These are phyloP conservation scores for Cryptococcus deneoformans DNA, from an alignment of 1,284 basidiomycete genomes.

Conservation along the genomic window DNA sequence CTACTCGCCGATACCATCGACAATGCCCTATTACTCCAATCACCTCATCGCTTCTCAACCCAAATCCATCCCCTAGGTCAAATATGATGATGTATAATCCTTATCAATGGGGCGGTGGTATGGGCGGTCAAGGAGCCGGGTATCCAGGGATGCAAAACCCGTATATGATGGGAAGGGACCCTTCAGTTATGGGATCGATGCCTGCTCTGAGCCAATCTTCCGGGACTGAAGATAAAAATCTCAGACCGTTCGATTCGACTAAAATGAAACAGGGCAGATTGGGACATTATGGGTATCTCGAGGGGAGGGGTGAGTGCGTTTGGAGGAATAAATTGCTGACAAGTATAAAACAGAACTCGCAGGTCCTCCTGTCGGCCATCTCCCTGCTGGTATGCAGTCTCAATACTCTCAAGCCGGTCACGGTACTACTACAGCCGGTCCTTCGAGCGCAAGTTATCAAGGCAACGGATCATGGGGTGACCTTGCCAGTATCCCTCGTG, in stretches of 20 bases:
- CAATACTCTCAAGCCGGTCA: slow-evolving; percentile 5
- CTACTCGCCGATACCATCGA: background rate
- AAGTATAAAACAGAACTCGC: slow-evolving; percentile 26
- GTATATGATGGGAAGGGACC: too few relatives aligned
- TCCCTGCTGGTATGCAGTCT: slow-evolving; percentile 29
- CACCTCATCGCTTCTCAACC: slow-evolving; percentile 4
- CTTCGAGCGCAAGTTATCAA: slow-evolving; percentile 2
- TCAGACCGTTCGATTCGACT: slow-evolving; percentile 28
- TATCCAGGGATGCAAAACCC: too few relatives aligned
- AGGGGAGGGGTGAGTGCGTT: slow-evolving; percentile 29
- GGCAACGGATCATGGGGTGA: slow-evolving; percentile 22
- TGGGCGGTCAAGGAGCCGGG: background rate
- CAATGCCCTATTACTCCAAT: slow-evolving; percentile 2
- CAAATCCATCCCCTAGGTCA: slow-evolving; percentile 5
- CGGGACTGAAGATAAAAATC: slow-evolving; percentile 4
- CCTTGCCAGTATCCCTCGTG: slow-evolving; percentile 13
- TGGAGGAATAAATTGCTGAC: slow-evolving; percentile 8
- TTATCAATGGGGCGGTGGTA: slow-evolving; percentile 11
- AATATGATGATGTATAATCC: slow-evolving; percentile 19
- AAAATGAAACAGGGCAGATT: slow-evolving; percentile 34
- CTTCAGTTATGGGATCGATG: too few relatives aligned
- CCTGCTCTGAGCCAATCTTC: background rate
- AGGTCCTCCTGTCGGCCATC: slow-evolving; percentile 32
- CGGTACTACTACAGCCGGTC: slow-evolving; percentile 1
- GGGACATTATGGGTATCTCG: slow-evolving; percentile 42